Percentiles rank a stretch among this genome's conserved stretches.
Conservation (phyloP, 129 eudicot genomes). For the Flaveria trinervia region DNA sequence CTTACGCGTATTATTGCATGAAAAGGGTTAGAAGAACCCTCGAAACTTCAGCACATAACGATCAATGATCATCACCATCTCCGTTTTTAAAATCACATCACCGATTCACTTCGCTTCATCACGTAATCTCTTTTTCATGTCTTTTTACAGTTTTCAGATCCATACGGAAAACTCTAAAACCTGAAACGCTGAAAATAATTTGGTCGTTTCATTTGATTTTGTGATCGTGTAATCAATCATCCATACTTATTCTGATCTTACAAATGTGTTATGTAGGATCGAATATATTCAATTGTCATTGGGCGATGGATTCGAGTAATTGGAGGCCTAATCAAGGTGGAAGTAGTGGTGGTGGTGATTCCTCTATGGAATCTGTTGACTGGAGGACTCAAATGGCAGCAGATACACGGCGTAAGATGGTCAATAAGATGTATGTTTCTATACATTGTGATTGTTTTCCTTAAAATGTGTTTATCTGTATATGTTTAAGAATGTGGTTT, state of each 20-base stretch:
- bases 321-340: constrained; percentile 54
- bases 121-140: neutral
- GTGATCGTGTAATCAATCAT: neutral
- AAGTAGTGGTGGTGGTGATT: constrained; percentile 37
- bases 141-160: neutral
- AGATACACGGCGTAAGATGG: constrained; percentile 61
- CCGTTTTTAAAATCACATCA: neutral
- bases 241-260: neutral
- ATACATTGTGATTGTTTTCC: neutral
- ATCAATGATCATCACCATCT: neutral
- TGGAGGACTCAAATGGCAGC: constrained; percentile 64
- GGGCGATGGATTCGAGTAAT: constrained; percentile 49
- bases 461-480: neutral
- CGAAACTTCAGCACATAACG: neutral
- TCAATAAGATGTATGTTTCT: constrained; percentile 56
- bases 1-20: constrained; percentile 3
- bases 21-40: neutral
- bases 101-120: neutral
- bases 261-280: constrained; percentile 1
- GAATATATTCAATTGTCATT: neutral
- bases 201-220: neutral
- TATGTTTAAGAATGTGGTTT: neutral
- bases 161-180: neutral
- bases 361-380: constrained; percentile 52
- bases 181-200: neutral